Percentiles rank a stretch among this genome's conserved stretches.
phyloP scores from a whole-genome alignment of 2,329 filamentous ascomycete genomes.

The Aquanectria penicillioides region DNA sequence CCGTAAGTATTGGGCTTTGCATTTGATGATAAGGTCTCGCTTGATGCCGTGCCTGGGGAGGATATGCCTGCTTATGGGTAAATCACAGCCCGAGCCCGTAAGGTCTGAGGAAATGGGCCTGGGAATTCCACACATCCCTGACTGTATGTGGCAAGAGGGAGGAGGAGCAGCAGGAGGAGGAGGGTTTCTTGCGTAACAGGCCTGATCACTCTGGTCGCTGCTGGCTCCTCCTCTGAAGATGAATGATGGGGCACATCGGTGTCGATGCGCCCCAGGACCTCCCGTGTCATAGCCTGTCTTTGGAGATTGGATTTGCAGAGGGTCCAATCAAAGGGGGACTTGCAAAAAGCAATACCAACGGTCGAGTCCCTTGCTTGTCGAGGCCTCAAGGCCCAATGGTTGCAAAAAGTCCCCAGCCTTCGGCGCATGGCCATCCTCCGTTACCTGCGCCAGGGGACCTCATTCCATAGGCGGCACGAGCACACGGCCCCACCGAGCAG shows the following conservation, averaged over 20 bases:
- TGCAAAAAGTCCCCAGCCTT: slow-evolving; percentile 23
- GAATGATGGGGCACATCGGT: slow-evolving; percentile 7
- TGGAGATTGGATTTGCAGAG: slow-evolving; percentile 29
- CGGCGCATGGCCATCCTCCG: slow-evolving; percentile 25
- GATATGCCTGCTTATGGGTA: no score
- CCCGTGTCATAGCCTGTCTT: slow-evolving; percentile 10
- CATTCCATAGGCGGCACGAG: slow-evolving; percentile 33
- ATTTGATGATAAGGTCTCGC: no score
- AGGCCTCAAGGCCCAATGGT: slow-evolving; percentile 25
- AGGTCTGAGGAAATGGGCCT: no score
- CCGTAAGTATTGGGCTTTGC: no score
- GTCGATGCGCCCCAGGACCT: background rate
- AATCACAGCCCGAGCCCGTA: no score
- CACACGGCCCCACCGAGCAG: slow-evolving; percentile 23
- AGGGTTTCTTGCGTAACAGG: no score
- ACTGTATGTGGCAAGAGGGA: no score
- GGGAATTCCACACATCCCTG: no score
- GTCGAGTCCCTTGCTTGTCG: slow-evolving; percentile 30
- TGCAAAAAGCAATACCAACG: slow-evolving; percentile 35
- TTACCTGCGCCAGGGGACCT: slow-evolving; percentile 23
- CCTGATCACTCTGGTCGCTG: no score
- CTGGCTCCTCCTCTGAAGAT: no score
- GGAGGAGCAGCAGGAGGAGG: no score
- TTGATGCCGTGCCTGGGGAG: no score
- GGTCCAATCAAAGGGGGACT: slow-evolving; percentile 31